A percentile compares a stretch with the other conserved stretches of the same genome.
Conservation (phyloP, 1,139 yeast species). For the Pichia norvegensis region DNA sequence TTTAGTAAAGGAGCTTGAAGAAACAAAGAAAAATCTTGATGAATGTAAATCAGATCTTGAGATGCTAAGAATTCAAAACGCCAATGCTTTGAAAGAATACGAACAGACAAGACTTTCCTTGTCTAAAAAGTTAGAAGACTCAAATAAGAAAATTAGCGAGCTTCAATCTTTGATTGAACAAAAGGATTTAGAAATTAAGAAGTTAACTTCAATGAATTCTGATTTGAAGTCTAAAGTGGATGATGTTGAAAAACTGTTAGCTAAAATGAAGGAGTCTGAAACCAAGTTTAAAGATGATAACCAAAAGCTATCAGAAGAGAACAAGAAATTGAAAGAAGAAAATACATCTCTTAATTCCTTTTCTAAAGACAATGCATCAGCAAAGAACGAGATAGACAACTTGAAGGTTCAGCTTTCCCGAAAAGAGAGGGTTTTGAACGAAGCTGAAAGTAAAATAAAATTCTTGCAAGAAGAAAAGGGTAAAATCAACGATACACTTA, state of each 20-base stretch:
- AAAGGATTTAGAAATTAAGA: slow-evolving; percentile 9
- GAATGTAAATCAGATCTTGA: slow-evolving; percentile 28
- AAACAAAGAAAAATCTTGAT: slow-evolving; percentile 18
- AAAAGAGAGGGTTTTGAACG: slow-evolving; percentile 22
- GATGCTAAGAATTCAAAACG: slow-evolving; percentile 29
- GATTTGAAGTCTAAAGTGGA: slow-evolving; percentile 27
- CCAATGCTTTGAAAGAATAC: slow-evolving; percentile 29
- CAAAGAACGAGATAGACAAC: slow-evolving; percentile 27
- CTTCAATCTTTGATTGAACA: slow-evolving; percentile 8
- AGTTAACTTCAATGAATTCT: slow-evolving; percentile 4
- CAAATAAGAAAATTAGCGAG: slow-evolving; percentile 11
- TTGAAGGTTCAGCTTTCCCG: slow-evolving; percentile 22
- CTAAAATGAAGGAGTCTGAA: slow-evolving; percentile 10
- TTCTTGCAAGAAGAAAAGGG: slow-evolving; percentile 36
- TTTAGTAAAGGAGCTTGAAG: slow-evolving; percentile 15
- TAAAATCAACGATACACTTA: slow-evolving; percentile 34
- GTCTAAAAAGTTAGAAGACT: slow-evolving; percentile 17
- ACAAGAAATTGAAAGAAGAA: slow-evolving; percentile 24
- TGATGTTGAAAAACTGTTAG: slow-evolving; percentile 21
- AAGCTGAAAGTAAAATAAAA: slow-evolving; percentile 28
- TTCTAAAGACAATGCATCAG: slow-evolving; percentile 30
- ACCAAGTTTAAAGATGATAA: slow-evolving; percentile 11
- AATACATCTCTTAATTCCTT: slow-evolving; percentile 16
- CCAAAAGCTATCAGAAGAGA: slow-evolving; percentile 24
- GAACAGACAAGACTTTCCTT: slow-evolving; percentile 26